Evolutionary conservation across 1,139 yeast species (phyloP), one percentile per base, ranked within the genome.

Genomic region (Chernovozyma sophiae-reginae): DNA sequence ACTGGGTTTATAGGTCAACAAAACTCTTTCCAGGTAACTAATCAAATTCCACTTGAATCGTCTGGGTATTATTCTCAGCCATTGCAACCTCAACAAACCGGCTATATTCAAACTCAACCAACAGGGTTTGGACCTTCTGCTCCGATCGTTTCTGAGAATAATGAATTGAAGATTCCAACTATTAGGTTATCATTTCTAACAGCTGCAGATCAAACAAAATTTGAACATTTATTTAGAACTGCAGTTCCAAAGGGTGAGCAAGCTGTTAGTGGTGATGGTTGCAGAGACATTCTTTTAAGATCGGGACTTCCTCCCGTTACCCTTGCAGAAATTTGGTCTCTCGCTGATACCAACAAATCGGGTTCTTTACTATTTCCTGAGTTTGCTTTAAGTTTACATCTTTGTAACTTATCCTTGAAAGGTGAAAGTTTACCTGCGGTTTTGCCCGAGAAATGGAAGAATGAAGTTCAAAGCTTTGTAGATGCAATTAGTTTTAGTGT

Each of bases 351-450:
- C 2, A 85, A 82, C 50, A 83, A 80, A 51, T 81, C 95, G 3
- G 97, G 97, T 1, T 74, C 80, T 33, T 72, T 92, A 42, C 63
- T 92, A 45, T 92, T 90, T 53, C 98, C 98, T 0, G 97, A 92
- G 57, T 92, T 92, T 66, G 96, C 96, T 11, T 70, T 90, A 49
- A 95, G 96, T 14, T 79, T 92, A 71, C 95, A 87, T 57, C 71
- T 92, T 47, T 89, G 96, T 55, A 85, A 86, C 47, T 62, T 79
- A 54, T 84, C 84, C 0, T 68, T 86, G 48, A 79, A 79, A 50
- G 96, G 96, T 19, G 86, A 82, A 41, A 67, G 82, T 2, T 67
- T 90, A 40, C 97, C 98, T 1, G 68, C 70, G 28, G 69, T 68
- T 22, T 63, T 92, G 44, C 96, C 95, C 17, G 77, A 76, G 15